These are phyloP conservation scores for Xylogone sp. DNA, from an alignment of 2,329 filamentous ascomycete genomes.

Conservation along the genomic window DNA sequence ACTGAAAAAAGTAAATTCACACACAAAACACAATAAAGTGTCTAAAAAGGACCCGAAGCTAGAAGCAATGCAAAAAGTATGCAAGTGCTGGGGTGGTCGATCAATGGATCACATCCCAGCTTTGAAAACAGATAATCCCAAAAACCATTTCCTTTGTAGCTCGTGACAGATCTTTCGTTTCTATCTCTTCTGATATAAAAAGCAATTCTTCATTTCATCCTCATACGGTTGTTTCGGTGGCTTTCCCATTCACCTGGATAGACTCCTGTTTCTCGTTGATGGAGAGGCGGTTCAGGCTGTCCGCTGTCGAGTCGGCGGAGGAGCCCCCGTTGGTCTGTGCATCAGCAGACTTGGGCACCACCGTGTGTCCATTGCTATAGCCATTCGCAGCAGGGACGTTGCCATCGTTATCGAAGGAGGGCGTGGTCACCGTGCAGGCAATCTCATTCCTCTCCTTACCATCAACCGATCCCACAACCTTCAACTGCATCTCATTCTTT, in stretches of 20 bases:
- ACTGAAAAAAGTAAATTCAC: too few species aligned
- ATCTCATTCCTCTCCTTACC: constrained; percentile 41
- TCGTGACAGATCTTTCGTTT: too few species aligned
- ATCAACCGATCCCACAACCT: constrained; percentile 46
- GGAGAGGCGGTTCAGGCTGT: not conserved
- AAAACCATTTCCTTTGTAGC: too few species aligned
- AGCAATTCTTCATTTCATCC: too few species aligned
- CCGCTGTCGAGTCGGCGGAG: not conserved
- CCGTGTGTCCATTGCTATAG: not conserved
- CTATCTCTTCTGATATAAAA: too few species aligned
- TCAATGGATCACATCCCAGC: too few species aligned
- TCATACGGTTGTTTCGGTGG: too few species aligned
- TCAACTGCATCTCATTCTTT: constrained; percentile 42
- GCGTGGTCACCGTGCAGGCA: constrained; percentile 17
- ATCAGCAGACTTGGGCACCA: not conserved
- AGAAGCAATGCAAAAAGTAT: too few species aligned
- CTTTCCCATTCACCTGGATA: not conserved
- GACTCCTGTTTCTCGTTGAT: not conserved
- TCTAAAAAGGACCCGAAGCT: too few species aligned
- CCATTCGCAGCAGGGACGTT: not conserved
- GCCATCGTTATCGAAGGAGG: not conserved
- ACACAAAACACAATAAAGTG: too few species aligned
- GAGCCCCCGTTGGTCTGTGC: not conserved
- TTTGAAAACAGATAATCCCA: too few species aligned
- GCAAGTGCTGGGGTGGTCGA: too few species aligned